Base-by-base conservation (phyloP, 2,329 filamentous ascomycete species). In the Trichoderma koningii region DNA sequence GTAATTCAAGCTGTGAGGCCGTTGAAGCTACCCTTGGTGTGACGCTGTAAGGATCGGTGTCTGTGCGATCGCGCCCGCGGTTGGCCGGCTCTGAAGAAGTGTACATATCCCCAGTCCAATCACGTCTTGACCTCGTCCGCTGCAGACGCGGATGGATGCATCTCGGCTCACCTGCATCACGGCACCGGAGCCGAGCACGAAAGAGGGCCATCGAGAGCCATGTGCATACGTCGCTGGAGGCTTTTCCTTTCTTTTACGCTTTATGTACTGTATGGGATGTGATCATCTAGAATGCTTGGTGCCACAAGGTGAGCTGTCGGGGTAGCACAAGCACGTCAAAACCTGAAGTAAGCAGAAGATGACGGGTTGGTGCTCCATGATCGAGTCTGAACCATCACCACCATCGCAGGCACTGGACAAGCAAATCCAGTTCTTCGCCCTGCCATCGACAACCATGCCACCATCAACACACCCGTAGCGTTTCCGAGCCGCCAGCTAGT, bases 111-210 rank as follows among this genome's bases (percentile, higher is more conserved):
- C 59, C 59, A 62, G 48, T 45, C 59, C 59, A 63, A 55, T 55
- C 59, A 63, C 23, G n/a, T 42, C 38, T 26, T 7, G 23, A 7
- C 50, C 50, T 45, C 34, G 34, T 38, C 59, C 26, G 47, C 34
- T 62, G 50, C 48, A 62, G 59, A 23, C 30, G 30, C 38, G 47
- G 59, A 63, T 63, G 59, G 53, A 63, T 55, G 59, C 50, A 63
- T 55, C 59, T 63, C 59, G 59, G 59, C 59, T 63, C 59, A 52
- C 59, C 59, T 63, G 59, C 59, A 63, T 38, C 50, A 55, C 59
- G 59, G 59, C 41, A 63, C 19, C 59, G 41, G 59, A 55, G 59
- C 59, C 59, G 59, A 63, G 50, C 50, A 10, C 15, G 28, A 45
- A 45, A 30, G 21, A 34, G 12, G 41, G 42, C 34, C 34, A 14